Evolutionary conservation across 768 basidiomycete genomes (phyloP).

Genomic region (Pisolithus sp.): DNA sequence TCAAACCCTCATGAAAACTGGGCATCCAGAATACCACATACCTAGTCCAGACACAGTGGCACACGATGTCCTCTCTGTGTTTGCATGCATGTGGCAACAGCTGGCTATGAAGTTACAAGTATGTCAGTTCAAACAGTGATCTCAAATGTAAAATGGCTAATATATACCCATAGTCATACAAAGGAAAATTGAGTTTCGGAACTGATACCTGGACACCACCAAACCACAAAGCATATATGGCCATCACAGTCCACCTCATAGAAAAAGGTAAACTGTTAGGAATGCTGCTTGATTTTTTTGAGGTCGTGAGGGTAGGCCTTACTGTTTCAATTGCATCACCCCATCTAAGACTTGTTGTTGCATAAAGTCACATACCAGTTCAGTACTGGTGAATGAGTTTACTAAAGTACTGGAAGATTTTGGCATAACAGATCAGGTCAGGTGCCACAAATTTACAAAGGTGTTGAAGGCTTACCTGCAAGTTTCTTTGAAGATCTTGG

Average conservation of each 20-base stretch:
- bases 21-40: conserved; percentile 6
- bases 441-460: background rate
- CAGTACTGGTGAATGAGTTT: conserved; percentile 30
- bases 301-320: conserved; percentile 24
- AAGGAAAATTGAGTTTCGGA: no score
- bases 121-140: background rate
- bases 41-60: conserved; percentile 16
- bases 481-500: no score
- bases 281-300: conserved; percentile 32
- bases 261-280: conserved; percentile 20
- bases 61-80: conserved; percentile 13
- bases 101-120: background rate
- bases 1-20: conserved; percentile 12
- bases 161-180: no score
- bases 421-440: conserved; percentile 30
- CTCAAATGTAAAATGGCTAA: no score
- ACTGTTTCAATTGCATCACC: background rate
- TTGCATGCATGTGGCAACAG: background rate
- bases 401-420: conserved; percentile 29
- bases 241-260: no score
- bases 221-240: no score
- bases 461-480: background rate
- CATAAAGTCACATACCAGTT: conserved; percentile 27
- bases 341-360: background rate
- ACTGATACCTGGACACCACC: no score